These are phyloP conservation scores for Cymodocea nodosa DNA, from an alignment of 116 monocot species.

Conservation along the genomic window DNA sequence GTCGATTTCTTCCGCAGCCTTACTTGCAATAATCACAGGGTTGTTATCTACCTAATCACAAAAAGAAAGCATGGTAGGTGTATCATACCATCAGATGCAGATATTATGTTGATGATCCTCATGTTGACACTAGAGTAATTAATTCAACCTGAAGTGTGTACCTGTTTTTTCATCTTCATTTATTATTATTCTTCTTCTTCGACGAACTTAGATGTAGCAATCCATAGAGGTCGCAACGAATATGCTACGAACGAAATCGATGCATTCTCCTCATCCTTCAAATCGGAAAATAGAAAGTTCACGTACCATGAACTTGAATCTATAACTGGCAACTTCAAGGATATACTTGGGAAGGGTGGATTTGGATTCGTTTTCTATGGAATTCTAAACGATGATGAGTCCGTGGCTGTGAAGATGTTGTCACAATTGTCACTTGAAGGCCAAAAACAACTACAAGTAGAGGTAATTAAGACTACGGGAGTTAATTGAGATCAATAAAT, in stretches of 20 bases:
- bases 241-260: neutral
- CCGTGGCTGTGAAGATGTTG: slow-evolving; percentile 4
- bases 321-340: neutral
- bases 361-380: slow-evolving; percentile 4
- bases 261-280: neutral
- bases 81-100: neutral
- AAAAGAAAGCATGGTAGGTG: neutral
- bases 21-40: neutral
- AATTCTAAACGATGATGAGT: neutral
- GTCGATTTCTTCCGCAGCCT: neutral
- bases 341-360: slow-evolving; percentile 3
- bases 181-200: too few relatives aligned
- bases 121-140: too few relatives aligned
- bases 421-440: neutral
- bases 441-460: neutral
- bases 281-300: neutral
- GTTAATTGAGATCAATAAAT: neutral
- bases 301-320: neutral
- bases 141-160: too few relatives aligned
- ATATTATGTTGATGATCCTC: too few relatives aligned
- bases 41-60: neutral
- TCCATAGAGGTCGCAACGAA: neutral
- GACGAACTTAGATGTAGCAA: neutral
- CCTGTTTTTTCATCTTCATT: too few relatives aligned
- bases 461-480: neutral